These are phyloP conservation scores for Ceratobasidium sp. DNA, from an alignment of 1,284 basidiomycete genomes.

Conservation along the genomic window DNA sequence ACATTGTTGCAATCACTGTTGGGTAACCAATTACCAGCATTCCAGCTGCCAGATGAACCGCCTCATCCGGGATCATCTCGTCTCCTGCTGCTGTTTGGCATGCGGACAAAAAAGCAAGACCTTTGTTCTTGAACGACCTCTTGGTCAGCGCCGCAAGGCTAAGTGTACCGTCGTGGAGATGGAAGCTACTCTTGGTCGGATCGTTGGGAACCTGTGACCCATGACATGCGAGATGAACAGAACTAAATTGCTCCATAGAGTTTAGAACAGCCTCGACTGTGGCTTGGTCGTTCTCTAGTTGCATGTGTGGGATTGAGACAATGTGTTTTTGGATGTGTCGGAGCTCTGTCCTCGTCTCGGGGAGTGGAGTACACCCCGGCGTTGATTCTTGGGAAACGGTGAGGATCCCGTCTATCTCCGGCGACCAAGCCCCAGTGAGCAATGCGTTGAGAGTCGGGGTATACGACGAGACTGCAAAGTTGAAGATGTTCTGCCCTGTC, in stretches of 20 bases:
- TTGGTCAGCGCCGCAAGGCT: not conserved
- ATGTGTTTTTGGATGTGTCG: not conserved
- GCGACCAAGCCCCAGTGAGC: not conserved
- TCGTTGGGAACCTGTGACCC: not conserved
- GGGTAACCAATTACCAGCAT: constrained; percentile 45
- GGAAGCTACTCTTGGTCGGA: not conserved
- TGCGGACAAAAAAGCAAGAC: not conserved
- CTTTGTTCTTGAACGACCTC: constrained; percentile 6
- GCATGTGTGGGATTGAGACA: not conserved
- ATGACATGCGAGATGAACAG: constrained; percentile 9
- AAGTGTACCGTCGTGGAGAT: not conserved
- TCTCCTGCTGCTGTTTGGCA: constrained; percentile 32
- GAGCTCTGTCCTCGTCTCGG: not conserved
- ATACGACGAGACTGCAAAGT: constrained; percentile 32
- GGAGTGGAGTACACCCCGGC: not conserved
- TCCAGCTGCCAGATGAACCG: constrained; percentile 35
- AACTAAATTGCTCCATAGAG: not conserved
- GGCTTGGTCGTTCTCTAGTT: not conserved
- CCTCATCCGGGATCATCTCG: constrained; percentile 39
- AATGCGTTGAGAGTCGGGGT: constrained; percentile 1
- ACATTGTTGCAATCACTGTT: constrained; percentile 14
- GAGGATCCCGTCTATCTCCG: not conserved
- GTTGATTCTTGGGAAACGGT: not conserved
- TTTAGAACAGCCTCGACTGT: not conserved
- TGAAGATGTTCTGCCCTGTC: not conserved